A percentile compares a stretch with the other conserved stretches of the same genome.
These are phyloP conservation scores for Helminthosporium solani DNA, from an alignment of 2,329 filamentous ascomycete genomes.

Conservation along the genomic window DNA sequence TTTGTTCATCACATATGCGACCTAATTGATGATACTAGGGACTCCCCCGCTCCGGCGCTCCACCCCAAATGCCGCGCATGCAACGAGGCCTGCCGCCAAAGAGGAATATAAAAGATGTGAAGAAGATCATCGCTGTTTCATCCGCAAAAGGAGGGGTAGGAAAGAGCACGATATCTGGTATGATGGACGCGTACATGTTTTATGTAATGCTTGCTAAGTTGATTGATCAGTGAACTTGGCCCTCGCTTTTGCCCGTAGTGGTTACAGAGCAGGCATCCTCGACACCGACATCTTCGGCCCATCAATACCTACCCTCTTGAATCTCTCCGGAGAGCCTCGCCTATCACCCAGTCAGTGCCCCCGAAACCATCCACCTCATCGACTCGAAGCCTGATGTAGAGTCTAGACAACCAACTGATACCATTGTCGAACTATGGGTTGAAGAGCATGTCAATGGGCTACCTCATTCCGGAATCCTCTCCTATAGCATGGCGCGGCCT, in stretches of 20 bases:
- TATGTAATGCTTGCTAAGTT: conserved; percentile 4
- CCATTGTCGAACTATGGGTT: conserved; percentile 93
- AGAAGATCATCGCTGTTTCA: conserved; percentile 92
- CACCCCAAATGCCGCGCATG: conserved; percentile 68
- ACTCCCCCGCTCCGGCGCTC: conserved; percentile 71
- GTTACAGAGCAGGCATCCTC: conserved; percentile 80
- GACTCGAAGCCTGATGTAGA: conserved; percentile 7
- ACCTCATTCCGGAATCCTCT: conserved; percentile 75
- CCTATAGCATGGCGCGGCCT: conserved; percentile 93
- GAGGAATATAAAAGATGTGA: conserved; percentile 77
- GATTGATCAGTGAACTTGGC: conserved; percentile 70
- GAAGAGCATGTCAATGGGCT: conserved; percentile 99
- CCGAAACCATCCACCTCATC: neutral
- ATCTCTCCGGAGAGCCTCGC: conserved; percentile 75
- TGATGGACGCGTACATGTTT: conserved; percentile 8
- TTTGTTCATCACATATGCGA: too few relatives aligned
- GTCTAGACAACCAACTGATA: conserved; percentile 72
- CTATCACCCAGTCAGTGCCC: conserved; percentile 65
- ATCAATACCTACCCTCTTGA: conserved; percentile 85
- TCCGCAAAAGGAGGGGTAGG: conserved; percentile 98
- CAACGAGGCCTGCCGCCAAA: conserved; percentile 80
- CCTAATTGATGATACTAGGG: conserved; percentile 57
- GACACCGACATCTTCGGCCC: conserved; percentile 98
- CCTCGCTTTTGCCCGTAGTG: conserved; percentile 78
- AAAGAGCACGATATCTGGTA: conserved; percentile 89